Evolutionary conservation across 2,329 filamentous ascomycete genomes (phyloP).

Genomic region (Teratosphaeria gauchensis): DNA sequence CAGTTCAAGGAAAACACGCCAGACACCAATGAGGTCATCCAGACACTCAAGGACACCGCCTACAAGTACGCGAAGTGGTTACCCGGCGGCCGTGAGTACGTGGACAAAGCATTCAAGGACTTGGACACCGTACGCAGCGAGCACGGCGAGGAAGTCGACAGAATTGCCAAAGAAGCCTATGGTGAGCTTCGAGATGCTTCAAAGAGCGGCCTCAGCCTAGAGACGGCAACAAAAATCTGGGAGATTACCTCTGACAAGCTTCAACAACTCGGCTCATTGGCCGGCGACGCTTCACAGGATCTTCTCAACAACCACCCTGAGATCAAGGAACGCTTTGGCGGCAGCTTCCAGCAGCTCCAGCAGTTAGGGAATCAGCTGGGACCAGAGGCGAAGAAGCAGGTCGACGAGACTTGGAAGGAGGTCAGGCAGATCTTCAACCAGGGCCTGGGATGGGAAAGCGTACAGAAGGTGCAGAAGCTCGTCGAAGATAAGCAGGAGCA

Average conservation of each 20-base stretch:
- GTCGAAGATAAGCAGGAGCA: slow-evolving; percentile 61
- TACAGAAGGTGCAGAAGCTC: slow-evolving; percentile 46
- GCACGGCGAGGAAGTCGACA: slow-evolving; percentile 60
- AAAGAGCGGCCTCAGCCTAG: slow-evolving; percentile 52
- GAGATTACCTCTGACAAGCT: slow-evolving; percentile 54
- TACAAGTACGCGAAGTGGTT: slow-evolving; percentile 63
- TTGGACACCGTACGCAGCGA: slow-evolving; percentile 58
- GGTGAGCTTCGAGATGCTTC: slow-evolving; percentile 50
- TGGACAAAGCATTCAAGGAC: slow-evolving; percentile 62
- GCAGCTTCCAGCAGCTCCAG: slow-evolving; percentile 59
- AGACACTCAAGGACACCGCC: slow-evolving; percentile 55
- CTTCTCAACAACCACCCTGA: slow-evolving; percentile 65
- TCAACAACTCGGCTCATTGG: slow-evolving; percentile 50
- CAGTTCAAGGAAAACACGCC: slow-evolving; percentile 47
- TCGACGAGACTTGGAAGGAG: slow-evolving; percentile 61
- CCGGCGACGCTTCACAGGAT: slow-evolving; percentile 52
- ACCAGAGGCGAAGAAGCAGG: slow-evolving; percentile 66
- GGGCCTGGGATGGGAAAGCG: slow-evolving; percentile 50
- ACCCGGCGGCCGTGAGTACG: slow-evolving; percentile 58
- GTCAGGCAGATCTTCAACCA: slow-evolving; percentile 53
- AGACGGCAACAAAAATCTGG: slow-evolving; percentile 53
- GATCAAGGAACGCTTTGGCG: slow-evolving; percentile 62
- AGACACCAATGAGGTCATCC: slow-evolving; percentile 53
- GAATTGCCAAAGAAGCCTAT: slow-evolving; percentile 59
- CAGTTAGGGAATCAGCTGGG: slow-evolving; percentile 60